Base-by-base conservation (phyloP, 768 basidiomycete species). In the Trametes punicea region DNA sequence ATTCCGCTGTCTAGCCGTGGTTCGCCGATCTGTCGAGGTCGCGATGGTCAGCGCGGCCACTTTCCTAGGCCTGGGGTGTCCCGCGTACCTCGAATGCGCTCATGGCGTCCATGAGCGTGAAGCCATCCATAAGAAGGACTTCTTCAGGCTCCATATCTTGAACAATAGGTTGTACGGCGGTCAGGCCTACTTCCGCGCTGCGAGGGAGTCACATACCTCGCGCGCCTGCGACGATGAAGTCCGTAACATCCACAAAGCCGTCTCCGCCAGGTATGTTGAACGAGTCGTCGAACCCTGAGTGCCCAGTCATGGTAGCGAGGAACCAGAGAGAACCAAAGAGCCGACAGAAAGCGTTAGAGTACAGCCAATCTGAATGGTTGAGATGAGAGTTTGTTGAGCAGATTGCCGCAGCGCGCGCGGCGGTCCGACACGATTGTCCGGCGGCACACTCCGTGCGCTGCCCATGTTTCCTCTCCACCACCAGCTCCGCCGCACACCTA, bases 71-170 rank as follows among this genome's bases (percentile, higher is more conserved):
- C 45, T 39, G 54, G 55, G 26, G 46, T 1, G 6, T 13, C 11
- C 2, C 20, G 64, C 76, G 56, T 67, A 89, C 91, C 81, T 94
- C 89, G 51, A 97, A 84, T 13, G 92, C 90, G 63, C 88, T 89
- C 93, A 98, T 96, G n/a, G 92, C 86, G 58, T 98, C 94, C 58
- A 86, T 80, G 44, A 96, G 75, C 16, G 82, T 81, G 62, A 92
- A 87, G 27, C 80, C 82, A 0, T 84, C 80, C 64, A 82, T 83
- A 30, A 91, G 77, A 6, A 93, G 57, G 55, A 93, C 72, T 33
- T 77, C 76, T 11, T 82, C 84, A 0, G 78, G 73, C 27, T 79
- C 74, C 81, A 96, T 83, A 38, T 83, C 91, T 81, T 46, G 5
- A 23, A 7, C 23, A 39, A 23, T 6, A 15, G 21, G 6, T 29